Percentiles rank a stretch among this genome's conserved stretches.
Evolutionary conservation across 164 flowering plant species (phyloP).

Genomic region (Nelumbo lutea): DNA sequence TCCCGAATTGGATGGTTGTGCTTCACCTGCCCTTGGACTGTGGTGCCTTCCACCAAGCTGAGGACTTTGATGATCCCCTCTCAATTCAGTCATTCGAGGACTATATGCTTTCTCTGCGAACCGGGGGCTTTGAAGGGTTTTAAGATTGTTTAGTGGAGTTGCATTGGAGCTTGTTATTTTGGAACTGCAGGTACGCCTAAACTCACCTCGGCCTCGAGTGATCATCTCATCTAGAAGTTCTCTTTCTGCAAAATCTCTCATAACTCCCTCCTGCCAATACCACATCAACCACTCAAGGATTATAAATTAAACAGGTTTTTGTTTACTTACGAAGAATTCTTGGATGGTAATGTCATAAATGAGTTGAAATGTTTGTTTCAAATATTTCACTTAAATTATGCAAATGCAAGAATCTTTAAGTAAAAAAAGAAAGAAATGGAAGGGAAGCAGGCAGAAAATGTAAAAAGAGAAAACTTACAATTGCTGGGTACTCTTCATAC

Average conservation of each 20-base stretch:
- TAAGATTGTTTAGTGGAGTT: slow-evolving; percentile 59
- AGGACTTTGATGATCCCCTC: slow-evolving; percentile 47
- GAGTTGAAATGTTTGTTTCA: too few relatives aligned
- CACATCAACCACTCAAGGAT: background rate
- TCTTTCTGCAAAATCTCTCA: slow-evolving; percentile 45
- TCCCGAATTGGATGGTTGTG: slow-evolving; percentile 47
- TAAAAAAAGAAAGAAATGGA: too few relatives aligned
- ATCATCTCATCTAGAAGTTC: slow-evolving; percentile 82
- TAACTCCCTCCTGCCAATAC: slow-evolving; percentile 48
- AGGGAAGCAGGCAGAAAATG: too few relatives aligned
- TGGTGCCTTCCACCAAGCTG: slow-evolving; percentile 24
- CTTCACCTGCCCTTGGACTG: slow-evolving; percentile 48
- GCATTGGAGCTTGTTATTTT: slow-evolving; percentile 76
- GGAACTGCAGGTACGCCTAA: slow-evolving; percentile 61
- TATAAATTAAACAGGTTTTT: background rate
- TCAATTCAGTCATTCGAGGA: slow-evolving; percentile 61
- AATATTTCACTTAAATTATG: background rate
- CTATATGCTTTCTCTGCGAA: slow-evolving; percentile 44
- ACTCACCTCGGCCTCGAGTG: slow-evolving; percentile 91
- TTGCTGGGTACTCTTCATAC: slow-evolving; percentile 75
- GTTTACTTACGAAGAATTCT: background rate
- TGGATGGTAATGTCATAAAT: too few relatives aligned
- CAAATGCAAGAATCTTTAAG: too few relatives aligned
- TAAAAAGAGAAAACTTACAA: slow-evolving; percentile 30
- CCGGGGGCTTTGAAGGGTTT: slow-evolving; percentile 50